Base-by-base conservation (phyloP, 805 yeast genomes). In the Ogataea paradorogensis region DNA sequence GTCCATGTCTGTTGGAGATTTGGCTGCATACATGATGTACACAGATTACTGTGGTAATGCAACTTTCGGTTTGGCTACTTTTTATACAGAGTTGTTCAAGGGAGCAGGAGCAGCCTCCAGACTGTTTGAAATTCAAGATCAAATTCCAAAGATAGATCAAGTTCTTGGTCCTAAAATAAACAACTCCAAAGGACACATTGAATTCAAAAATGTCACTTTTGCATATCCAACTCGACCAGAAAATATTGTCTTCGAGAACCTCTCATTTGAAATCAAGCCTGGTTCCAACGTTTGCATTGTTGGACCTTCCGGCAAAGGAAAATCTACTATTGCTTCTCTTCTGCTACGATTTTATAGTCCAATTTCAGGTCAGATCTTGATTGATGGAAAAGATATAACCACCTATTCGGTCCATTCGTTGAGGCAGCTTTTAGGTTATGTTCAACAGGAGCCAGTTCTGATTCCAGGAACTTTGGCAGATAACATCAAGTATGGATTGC, bases 21-120 rank as follows among this genome's bases (percentile, higher is more conserved):
- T 90, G 38, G 83, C 95, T 8, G 86, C 95, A 30, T 91, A 89
- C 63, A 84, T 90, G 82, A 84, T 91, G 84, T 90, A 90, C 63
- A 95, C 97, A 0, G 91, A 88, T 9, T 91, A 88, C 60, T 86
- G 97, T 2, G 98, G 97, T 1, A 73, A 86, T 30, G 89, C 97
- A 0, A 84, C 91, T 51, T 84, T 85, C 64, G 97, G 98, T 0
- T 63, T 91, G 26, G 91, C 96, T 0, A 84, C 84, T 52, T 91
- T 91, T 61, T 91, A 90, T 58, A 82, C 95, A 2, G 98, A 91
- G 60, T 67, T 91, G 42, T 91, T 91, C 95, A 91, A 91, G 66
- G 98, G 97, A 40, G 85, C 93, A 3, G 98, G 98, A 42, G 97
- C 98, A 0, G 95, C 96, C 0, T 84, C 91, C 34, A 71, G 98